Percentiles rank a stretch among this genome's conserved stretches.
These are phyloP conservation scores for Ceratocystis destructans DNA, from an alignment of 2,329 filamentous ascomycete genomes.

Conservation along the genomic window DNA sequence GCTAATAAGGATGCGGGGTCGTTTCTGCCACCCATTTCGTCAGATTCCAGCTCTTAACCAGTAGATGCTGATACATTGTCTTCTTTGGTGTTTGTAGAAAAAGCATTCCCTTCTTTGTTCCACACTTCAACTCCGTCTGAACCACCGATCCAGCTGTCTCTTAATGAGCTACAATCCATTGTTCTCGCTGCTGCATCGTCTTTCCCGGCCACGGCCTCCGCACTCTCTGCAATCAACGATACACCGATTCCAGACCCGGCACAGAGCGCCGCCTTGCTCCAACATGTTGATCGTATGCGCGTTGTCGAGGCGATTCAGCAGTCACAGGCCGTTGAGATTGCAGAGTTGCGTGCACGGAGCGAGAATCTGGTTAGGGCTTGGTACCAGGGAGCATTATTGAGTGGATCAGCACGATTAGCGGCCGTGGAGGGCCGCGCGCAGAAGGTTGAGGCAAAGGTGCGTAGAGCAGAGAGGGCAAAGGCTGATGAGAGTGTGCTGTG, in stretches of 20 bases:
- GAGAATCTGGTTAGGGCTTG: constrained; percentile 51
- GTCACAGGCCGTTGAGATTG: constrained; percentile 48
- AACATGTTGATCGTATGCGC: constrained; percentile 48
- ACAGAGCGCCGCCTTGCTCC: constrained; percentile 42
- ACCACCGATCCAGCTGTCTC: constrained; percentile 40
- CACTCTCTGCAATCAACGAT: constrained; percentile 43
- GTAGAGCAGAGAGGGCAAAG: constrained; percentile 47
- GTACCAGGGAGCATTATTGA: constrained; percentile 60
- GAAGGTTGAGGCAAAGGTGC: constrained; percentile 49
- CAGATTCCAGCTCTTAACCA: background rate
- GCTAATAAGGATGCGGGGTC: background rate
- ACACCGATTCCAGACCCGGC: constrained; percentile 43
- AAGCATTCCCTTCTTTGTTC: constrained; percentile 42
- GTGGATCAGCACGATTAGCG: constrained; percentile 53
- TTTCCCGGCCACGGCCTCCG: constrained; percentile 43
- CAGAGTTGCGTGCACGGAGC: constrained; percentile 48
- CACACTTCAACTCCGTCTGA: constrained; percentile 32
- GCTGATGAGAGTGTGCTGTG: constrained; percentile 34
- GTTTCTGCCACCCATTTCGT: background rate
- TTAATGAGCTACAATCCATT: constrained; percentile 38
- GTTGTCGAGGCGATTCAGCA: constrained; percentile 46
- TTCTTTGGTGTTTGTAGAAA: constrained; percentile 30
- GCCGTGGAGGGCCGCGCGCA: constrained; percentile 56
- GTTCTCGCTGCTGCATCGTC: constrained; percentile 43
- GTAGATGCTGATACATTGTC: background rate